Evolutionary conservation across 768 basidiomycete species (phyloP).

Genomic region (Trametes maxima): DNA sequence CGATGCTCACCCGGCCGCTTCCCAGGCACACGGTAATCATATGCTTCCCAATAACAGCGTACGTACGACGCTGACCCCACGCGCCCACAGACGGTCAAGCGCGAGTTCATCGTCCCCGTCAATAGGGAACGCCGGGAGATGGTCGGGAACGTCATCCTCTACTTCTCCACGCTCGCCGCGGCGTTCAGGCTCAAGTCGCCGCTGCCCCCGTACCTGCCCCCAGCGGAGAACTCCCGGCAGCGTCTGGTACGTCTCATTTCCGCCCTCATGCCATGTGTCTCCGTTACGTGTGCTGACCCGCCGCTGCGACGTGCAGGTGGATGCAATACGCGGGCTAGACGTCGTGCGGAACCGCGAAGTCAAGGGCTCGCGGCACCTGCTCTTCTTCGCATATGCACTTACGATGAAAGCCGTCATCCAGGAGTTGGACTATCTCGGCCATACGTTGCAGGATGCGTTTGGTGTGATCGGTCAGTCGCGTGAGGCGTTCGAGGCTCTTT

Average conservation of each 20-base stretch:
- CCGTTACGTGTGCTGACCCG: neutral
- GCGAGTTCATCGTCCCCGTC: slow-evolving; percentile 90
- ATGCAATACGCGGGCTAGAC: slow-evolving; percentile 81
- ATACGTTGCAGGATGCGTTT: slow-evolving; percentile 83
- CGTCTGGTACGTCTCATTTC: slow-evolving; percentile 57
- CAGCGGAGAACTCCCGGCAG: slow-evolving; percentile 82
- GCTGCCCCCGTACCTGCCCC: slow-evolving; percentile 94
- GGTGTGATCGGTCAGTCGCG: slow-evolving; percentile 86
- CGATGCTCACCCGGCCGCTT: slow-evolving; percentile 7
- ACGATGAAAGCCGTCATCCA: slow-evolving; percentile 94
- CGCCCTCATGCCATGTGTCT: neutral
- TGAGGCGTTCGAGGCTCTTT: slow-evolving; percentile 83
- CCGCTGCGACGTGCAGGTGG: slow-evolving; percentile 51
- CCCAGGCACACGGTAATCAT: slow-evolving; percentile 70
- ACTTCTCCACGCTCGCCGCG: slow-evolving; percentile 77
- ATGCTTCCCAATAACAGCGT: neutral
- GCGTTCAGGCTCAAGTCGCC: slow-evolving; percentile 87
- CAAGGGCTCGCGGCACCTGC: slow-evolving; percentile 78
- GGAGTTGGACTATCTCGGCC: slow-evolving; percentile 83
- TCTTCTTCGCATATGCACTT: slow-evolving; percentile 93
- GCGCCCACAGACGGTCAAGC: slow-evolving; percentile 65
- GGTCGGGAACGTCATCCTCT: slow-evolving; percentile 93
- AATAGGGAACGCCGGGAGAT: slow-evolving; percentile 89
- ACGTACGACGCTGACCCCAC: neutral
- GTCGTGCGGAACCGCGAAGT: slow-evolving; percentile 85